Evolutionary conservation across 1,284 basidiomycete genomes (phyloP).

Genomic region (Golubevia pallescens): DNA sequence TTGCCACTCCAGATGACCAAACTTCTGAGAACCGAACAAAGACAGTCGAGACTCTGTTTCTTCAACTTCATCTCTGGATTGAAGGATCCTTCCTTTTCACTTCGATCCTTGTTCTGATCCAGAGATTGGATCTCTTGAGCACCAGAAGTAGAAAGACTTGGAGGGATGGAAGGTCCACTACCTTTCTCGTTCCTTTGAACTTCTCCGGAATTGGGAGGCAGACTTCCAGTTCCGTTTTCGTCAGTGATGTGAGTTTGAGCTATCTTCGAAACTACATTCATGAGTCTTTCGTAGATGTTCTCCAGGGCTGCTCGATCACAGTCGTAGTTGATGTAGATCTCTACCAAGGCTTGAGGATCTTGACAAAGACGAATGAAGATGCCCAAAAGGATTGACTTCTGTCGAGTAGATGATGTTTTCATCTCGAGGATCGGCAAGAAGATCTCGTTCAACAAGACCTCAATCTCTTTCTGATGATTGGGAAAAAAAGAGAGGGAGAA

Average conservation of each 20-base stretch:
- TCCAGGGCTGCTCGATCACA: constrained; percentile 61
- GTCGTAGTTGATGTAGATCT: constrained; percentile 64
- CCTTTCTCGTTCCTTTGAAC: constrained; percentile 5
- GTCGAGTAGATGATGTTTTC: constrained; percentile 51
- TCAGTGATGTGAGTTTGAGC: constrained; percentile 39
- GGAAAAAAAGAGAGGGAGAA: neutral
- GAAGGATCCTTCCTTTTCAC: neutral
- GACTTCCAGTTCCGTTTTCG: constrained; percentile 2
- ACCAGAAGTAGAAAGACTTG: constrained; percentile 30
- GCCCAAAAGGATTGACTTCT: constrained; percentile 56
- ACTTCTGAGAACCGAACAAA: constrained; percentile 58
- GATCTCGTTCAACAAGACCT: constrained; percentile 63
- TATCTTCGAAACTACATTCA: constrained; percentile 56
- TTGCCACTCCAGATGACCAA: constrained; percentile 41
- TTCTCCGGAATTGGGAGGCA: constrained; percentile 11
- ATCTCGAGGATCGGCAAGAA: constrained; percentile 64
- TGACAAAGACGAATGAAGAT: constrained; percentile 56
- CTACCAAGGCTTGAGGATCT: constrained; percentile 60
- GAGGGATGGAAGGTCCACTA: constrained; percentile 29
- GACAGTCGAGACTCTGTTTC: constrained; percentile 59
- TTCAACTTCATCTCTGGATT: constrained; percentile 47
- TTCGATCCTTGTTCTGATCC: neutral
- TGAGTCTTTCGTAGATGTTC: constrained; percentile 63
- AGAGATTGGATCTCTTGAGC: constrained; percentile 3
- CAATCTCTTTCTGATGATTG: constrained; percentile 50